Base-by-base conservation (phyloP, 495 filamentous ascomycete species). In the Rostrohypoxylon terebratum region DNA sequence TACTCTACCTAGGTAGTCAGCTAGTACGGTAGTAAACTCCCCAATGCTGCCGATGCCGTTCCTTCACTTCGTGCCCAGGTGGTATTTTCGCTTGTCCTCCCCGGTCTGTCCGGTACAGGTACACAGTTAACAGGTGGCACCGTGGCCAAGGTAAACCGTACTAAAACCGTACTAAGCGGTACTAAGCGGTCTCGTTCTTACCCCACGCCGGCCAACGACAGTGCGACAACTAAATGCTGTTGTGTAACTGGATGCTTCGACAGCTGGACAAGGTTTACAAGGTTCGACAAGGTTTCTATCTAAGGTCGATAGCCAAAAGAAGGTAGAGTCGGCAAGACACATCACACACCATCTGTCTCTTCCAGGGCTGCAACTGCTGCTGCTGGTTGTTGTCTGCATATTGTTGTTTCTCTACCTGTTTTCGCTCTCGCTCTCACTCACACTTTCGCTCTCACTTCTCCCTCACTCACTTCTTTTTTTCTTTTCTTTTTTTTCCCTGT, bases 141-240 rank as follows among this genome's bases (percentile, higher is more conserved):
- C 28, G 28, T 28, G 34, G 18, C 14, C n/a, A 23, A 4, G 5
- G 14, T 13, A 51, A 28, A 63, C 66, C 36, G 59, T 63, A 40
- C 40, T 53, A 42, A 28, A n/a, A 55, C 51, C 33, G 25, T 62
- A n/a, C 59, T 36, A 66, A 61, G 55, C 62, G 55, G 57, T 61
- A 11, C 44, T 71, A 55, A 61, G 68, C 68, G 62, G 68, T 71
- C 68, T 68, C 59, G 64, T 23, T 63, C 47, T 63, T 69, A 69
- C 71, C 71, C 72, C 67, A 71, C 67, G 72, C 64, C 53, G 68
- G 64, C 72, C 72, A 75, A 75, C 72, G 68, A 75, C 68, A 72
- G 72, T 75, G 72, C 72, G 72, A 75, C 72, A 75, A 71, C 63
- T 65, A 71, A 60, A 75, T 59, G 18, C 72, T 75, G 72, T 68